These are phyloP conservation scores for Lathyrus aphaca DNA, from an alignment of 306 rosid genomes.

Conservation along the genomic window DNA sequence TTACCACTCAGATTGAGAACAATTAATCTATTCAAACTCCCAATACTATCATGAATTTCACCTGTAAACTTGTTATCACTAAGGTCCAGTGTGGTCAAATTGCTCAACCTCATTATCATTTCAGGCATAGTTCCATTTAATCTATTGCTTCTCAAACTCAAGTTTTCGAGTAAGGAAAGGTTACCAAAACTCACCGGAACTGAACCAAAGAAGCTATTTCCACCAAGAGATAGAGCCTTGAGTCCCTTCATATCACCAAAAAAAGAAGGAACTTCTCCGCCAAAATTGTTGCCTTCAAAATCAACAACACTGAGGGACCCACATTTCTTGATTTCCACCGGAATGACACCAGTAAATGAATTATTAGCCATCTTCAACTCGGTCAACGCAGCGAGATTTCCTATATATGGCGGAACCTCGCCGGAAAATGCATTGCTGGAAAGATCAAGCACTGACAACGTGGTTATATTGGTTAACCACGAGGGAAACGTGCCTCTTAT, in stretches of 20 bases:
- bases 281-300: constrained; percentile 71
- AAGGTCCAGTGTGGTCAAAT: constrained; percentile 72
- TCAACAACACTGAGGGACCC: constrained; percentile 57
- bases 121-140: constrained; percentile 69
- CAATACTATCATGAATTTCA: constrained; percentile 50
- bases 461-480: constrained; percentile 64
- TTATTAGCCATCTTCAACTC: constrained; percentile 76
- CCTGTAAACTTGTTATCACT: constrained; percentile 74
- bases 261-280: constrained; percentile 66
- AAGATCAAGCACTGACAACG: constrained; percentile 62
- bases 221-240: constrained; percentile 68
- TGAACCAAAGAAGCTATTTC: constrained; percentile 64
- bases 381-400: constrained; percentile 54
- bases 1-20: constrained; percentile 81
- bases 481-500: constrained; percentile 69
- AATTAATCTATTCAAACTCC: constrained; percentile 59
- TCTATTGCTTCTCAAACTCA: constrained; percentile 66
- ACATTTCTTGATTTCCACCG: constrained; percentile 71
- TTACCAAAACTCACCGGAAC: constrained; percentile 69
- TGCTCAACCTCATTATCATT: constrained; percentile 53
- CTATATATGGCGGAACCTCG: constrained; percentile 56
- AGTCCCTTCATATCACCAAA: constrained; percentile 59
- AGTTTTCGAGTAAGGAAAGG: constrained; percentile 61
- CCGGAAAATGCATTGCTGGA: constrained; percentile 76
- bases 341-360: constrained; percentile 66